A percentile compares a stretch with the other conserved stretches of the same genome.
These are phyloP conservation scores for Taphrina sp. DNA, from an alignment of 1,139 yeast species.

Conservation along the genomic window DNA sequence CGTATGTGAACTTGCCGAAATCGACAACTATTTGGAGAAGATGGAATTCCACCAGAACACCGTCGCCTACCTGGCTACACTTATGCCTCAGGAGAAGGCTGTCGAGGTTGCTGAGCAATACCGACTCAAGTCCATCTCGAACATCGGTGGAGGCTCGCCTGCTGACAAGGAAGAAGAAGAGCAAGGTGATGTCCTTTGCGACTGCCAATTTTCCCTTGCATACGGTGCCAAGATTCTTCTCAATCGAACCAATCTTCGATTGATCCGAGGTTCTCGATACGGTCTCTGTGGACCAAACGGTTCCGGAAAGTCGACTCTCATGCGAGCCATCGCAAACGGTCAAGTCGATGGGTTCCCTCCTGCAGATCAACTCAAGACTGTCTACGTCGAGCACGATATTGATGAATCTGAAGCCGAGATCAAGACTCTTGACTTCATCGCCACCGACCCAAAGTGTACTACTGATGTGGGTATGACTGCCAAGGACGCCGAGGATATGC, in stretches of 20 bases:
- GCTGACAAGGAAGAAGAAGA: slow-evolving; percentile 95
- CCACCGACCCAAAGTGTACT: slow-evolving; percentile 52
- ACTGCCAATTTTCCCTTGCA: slow-evolving; percentile 99
- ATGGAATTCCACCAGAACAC: slow-evolving; percentile 85
- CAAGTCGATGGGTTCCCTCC: slow-evolving; percentile 99
- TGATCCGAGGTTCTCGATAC: slow-evolving; percentile 91
- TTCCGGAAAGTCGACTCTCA: slow-evolving; percentile 99
- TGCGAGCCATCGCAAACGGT: slow-evolving; percentile 99
- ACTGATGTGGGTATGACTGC: slow-evolving; percentile 50
- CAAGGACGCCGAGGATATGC: slow-evolving; percentile 63
- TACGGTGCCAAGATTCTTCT: slow-evolving; percentile 96
- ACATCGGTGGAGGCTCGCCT: slow-evolving; percentile 93
- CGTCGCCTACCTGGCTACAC: slow-evolving; percentile 91
- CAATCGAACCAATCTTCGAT: slow-evolving; percentile 82
- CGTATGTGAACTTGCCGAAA: slow-evolving; percentile 96
- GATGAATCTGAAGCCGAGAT: slow-evolving; percentile 98
- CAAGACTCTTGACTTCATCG: slow-evolving; percentile 80
- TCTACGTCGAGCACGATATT: slow-evolving; percentile 98
- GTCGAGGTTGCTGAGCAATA: slow-evolving; percentile 87
- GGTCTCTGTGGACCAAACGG: slow-evolving; percentile 99
- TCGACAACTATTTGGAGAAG: slow-evolving; percentile 58
- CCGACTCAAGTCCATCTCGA: slow-evolving; percentile 95
- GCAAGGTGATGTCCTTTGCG: slow-evolving; percentile 99
- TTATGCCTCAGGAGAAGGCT: slow-evolving; percentile 90
- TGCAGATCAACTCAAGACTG: slow-evolving; percentile 97